Conservation (phyloP, 495 filamentous ascomycete species). For the Glonium stellatum region DNA sequence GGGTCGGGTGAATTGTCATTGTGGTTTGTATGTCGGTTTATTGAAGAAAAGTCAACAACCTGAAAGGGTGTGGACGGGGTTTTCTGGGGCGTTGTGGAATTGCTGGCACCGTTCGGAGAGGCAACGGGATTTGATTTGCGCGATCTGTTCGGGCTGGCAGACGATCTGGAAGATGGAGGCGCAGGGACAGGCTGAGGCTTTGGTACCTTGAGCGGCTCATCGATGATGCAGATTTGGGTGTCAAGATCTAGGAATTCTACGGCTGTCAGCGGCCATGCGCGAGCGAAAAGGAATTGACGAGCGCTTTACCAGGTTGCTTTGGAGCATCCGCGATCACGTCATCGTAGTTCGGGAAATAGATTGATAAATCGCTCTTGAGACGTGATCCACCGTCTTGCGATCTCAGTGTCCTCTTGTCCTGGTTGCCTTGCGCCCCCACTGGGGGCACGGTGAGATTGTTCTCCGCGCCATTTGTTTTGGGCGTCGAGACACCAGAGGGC, state of each 20-base stretch:
- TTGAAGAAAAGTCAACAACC: slow-evolving; percentile 49
- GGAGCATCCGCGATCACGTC: slow-evolving; percentile 77
- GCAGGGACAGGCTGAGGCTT: slow-evolving; percentile 10
- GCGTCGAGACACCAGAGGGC: slow-evolving; percentile 21
- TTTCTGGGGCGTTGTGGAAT: slow-evolving; percentile 42
- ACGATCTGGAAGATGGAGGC: slow-evolving; percentile 28
- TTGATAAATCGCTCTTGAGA: slow-evolving; percentile 79
- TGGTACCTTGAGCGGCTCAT: slow-evolving; percentile 36
- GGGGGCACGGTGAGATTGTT: slow-evolving; percentile 11
- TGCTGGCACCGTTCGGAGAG: slow-evolving; percentile 1
- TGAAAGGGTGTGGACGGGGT: slow-evolving; percentile 47
- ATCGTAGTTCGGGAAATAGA: slow-evolving; percentile 87
- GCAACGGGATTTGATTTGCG: slow-evolving; percentile 6
- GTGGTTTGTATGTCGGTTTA: slow-evolving; percentile 36
- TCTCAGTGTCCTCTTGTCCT: slow-evolving; percentile 39
- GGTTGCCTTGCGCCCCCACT: slow-evolving; percentile 3
- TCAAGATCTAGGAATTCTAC: slow-evolving; percentile 55
- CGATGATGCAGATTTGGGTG: slow-evolving; percentile 52
- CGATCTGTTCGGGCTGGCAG: slow-evolving; percentile 14
- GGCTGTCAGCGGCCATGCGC: slow-evolving; percentile 2
- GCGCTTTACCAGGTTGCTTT: slow-evolving; percentile 61
- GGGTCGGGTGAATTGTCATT: slow-evolving; percentile 49
- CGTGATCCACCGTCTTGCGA: slow-evolving; percentile 46
- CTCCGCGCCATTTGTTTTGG: slow-evolving; percentile 8
- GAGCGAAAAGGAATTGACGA: slow-evolving; percentile 2